Base-by-base conservation (phyloP, 805 yeast species). In the Suhomyces prunicola region DNA sequence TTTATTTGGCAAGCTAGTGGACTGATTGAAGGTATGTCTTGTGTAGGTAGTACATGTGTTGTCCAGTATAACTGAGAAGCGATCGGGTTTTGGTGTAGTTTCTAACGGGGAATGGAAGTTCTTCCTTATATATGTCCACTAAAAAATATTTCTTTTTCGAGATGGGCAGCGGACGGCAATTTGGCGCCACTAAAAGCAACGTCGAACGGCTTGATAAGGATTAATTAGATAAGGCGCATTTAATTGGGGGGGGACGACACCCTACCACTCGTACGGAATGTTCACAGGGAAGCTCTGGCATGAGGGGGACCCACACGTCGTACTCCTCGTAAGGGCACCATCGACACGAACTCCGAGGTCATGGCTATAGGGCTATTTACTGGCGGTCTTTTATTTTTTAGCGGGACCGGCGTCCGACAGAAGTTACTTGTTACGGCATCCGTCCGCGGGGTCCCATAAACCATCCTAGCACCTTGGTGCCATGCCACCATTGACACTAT, bases 41-140 rank as follows among this genome's bases (percentile, higher is more conserved):
- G 23, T 48, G 51, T n/a, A 39, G 6, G 22, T 39, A 52, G 9
- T 13, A 31, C 50, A 35, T 52, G 42, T 15, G 42, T 39, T 39
- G 19, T 17, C 42, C 41, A 36, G 22, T 17, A 15, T 8, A 36
- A 15, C 17, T 36, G 17, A 15, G 6, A 8, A 6, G 22, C 13
- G 12, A 36, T 36, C 22, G 19, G 3, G 19, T 19, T 19, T 19
- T 19, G 19, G 19, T n/a, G n/a, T n/a, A n/a, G n/a, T n/a, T n/a
- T n/a, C n/a, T n/a, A n/a, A 29, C 33, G 33, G 33, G 33, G 29
- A 12, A 10, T 29, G 33, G 33, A 12, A 9, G 10, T 15, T 36
- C 41, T 36, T 15, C 10, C 22, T 36, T 36, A 15, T 36, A 36
- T 36, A 36, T 17, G 41, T n/a, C 15, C n/a, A n/a, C 19, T 12